Evolutionary conservation across 2,329 filamentous ascomycete species (phyloP).

Genomic region (Aspergillus sp.): DNA sequence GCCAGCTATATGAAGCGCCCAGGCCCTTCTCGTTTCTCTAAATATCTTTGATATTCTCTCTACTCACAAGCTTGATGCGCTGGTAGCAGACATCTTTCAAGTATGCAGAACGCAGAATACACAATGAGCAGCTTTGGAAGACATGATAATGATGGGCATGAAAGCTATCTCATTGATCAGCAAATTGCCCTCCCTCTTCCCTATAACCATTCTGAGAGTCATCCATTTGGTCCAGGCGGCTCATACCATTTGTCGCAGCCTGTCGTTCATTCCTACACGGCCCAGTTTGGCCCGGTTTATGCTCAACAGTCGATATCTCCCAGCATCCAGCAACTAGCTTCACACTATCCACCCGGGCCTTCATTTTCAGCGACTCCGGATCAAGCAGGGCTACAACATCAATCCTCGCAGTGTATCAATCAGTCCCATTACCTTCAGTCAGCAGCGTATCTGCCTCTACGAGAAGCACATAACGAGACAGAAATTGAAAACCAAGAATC

Average conservation of each 20-base stretch:
- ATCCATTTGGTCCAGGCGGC: conserved; percentile 26
- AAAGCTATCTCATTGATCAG: conserved; percentile 28
- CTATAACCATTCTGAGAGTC: conserved; percentile 24
- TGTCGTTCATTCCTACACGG: conserved; percentile 31
- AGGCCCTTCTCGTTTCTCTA: background rate
- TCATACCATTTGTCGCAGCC: conserved; percentile 29
- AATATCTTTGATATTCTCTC: background rate
- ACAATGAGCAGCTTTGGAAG: conserved; percentile 36
- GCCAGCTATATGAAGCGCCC: background rate
- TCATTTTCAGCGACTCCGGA: conserved; percentile 28
- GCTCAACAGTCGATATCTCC: conserved; percentile 27
- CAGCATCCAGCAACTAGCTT: conserved; percentile 23
- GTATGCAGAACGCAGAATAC: background rate
- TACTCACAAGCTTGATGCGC: background rate
- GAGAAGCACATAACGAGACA: conserved; percentile 28
- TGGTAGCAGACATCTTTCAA: background rate
- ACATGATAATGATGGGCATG: conserved; percentile 30
- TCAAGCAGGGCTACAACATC: conserved; percentile 27
- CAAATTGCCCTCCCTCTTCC: conserved; percentile 25
- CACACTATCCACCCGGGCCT: conserved; percentile 26
- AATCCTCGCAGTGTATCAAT: conserved; percentile 24
- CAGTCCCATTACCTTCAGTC: conserved; percentile 27
- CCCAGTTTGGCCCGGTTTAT: conserved; percentile 31
- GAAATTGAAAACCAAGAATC: conserved; percentile 42
- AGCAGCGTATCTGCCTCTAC: conserved; percentile 27